Conservation (phyloP, 208 protist genomes). For the Blechomonas ayalai region DNA sequence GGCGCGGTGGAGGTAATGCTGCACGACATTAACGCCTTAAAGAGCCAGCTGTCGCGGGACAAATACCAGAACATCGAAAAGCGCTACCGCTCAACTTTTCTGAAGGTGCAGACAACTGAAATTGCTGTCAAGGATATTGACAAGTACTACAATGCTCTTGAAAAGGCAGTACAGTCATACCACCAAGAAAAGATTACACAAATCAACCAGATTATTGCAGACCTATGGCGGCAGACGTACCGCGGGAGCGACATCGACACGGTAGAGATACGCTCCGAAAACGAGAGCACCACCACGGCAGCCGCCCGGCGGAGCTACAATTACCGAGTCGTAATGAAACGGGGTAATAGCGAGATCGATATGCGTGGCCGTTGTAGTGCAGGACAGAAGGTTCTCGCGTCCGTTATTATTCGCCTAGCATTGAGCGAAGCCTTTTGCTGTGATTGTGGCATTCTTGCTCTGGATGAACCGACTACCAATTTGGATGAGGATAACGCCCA, state of each 20-base stretch:
- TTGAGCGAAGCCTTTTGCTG: constrained; percentile 98
- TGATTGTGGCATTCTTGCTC: constrained; percentile 98
- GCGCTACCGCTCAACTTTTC: constrained; percentile 81
- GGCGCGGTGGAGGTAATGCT: constrained; percentile 77
- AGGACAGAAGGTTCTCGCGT: constrained; percentile 98
- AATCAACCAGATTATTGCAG: constrained; percentile 97
- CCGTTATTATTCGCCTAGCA: constrained; percentile 98
- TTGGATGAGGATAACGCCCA: constrained; percentile 94
- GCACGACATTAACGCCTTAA: constrained; percentile 47
- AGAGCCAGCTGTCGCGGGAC: constrained; percentile 44
- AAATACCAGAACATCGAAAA: constrained; percentile 85
- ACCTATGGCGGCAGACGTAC: constrained; percentile 98
- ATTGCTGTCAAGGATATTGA: constrained; percentile 86
- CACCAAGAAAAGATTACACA: constrained; percentile 98
- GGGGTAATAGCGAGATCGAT: constrained; percentile 93
- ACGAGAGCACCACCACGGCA: constrained; percentile 62
- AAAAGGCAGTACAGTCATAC: constrained; percentile 96
- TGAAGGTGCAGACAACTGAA: constrained; percentile 85
- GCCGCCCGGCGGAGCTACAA: constrained; percentile 69
- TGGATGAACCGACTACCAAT: constrained; percentile 99
- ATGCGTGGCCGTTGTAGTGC: constrained; percentile 99
- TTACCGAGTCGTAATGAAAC: constrained; percentile 95
- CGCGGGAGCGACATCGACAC: constrained; percentile 96
- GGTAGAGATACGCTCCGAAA: constrained; percentile 95
- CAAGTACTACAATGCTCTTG: constrained; percentile 88